Conservation (phyloP, 2,329 filamentous ascomycete species). For the Lasiodiplodia theobromae region DNA sequence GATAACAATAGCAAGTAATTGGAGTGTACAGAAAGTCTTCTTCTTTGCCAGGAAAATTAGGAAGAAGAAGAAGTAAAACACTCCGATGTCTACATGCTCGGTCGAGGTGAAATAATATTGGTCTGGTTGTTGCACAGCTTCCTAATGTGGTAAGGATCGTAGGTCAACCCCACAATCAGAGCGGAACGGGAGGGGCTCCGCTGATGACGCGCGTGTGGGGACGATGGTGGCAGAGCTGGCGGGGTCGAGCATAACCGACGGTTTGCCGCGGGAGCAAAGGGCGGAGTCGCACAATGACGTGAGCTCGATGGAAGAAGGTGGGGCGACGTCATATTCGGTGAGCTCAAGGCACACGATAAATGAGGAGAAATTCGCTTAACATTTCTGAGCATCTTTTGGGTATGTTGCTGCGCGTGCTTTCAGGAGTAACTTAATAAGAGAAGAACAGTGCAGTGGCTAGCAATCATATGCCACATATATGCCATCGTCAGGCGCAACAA, state of each 20-base stretch:
- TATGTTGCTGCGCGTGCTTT: background rate
- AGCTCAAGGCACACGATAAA: background rate
- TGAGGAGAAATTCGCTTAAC: background rate
- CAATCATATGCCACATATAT: background rate
- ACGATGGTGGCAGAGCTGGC: background rate
- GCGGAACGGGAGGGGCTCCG: background rate
- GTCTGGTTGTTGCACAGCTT: background rate
- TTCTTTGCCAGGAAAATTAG: background rate
- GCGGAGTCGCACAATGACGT: background rate
- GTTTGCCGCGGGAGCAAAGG: background rate
- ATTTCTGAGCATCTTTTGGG: background rate
- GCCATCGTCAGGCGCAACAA: background rate
- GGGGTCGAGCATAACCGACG: background rate
- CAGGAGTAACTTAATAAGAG: background rate
- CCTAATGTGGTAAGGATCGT: background rate
- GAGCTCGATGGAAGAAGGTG: background rate
- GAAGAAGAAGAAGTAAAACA: background rate
- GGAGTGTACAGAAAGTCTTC: background rate
- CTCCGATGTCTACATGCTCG: background rate
- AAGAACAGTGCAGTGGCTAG: background rate
- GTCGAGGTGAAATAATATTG: background rate
- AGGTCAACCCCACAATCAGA: background rate
- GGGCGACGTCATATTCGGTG: background rate
- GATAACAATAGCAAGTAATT: background rate
- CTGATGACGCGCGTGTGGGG: slow-evolving; percentile 1